Evolutionary conservation across 495 filamentous ascomycete species (phyloP).

Genomic region (Zalerion maritima): DNA sequence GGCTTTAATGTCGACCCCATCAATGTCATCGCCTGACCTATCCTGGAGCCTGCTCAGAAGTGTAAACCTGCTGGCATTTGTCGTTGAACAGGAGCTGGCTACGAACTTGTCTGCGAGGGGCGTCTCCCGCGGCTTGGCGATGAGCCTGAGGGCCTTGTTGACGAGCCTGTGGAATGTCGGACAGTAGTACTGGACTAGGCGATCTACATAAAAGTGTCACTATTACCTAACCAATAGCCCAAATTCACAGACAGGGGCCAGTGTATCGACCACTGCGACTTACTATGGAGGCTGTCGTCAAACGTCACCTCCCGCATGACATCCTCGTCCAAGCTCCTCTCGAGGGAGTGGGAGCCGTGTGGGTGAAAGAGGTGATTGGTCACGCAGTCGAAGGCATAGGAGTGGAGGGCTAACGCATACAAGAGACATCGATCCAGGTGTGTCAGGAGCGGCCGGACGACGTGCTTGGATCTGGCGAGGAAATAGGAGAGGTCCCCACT

Average conservation of each 20-base stretch:
- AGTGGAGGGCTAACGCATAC: conserved; percentile 38
- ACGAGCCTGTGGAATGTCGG: conserved; percentile 23
- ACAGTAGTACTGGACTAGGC: conserved; percentile 26
- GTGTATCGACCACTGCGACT: conserved; percentile 6
- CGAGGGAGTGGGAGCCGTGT: conserved; percentile 41
- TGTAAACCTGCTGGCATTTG: conserved; percentile 25
- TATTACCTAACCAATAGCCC: neutral
- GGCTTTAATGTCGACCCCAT: conserved; percentile 27
- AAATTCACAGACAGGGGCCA: neutral
- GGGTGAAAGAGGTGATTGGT: conserved; percentile 53
- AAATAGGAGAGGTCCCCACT: too few relatives aligned
- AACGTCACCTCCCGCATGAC: conserved; percentile 53
- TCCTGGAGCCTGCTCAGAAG: conserved; percentile 28
- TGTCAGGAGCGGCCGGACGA: too few relatives aligned
- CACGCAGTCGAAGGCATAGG: conserved; percentile 51
- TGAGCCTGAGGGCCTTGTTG: conserved; percentile 21
- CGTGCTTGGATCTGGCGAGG: too few relatives aligned
- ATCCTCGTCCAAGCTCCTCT: conserved; percentile 31
- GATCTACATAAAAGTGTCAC: conserved; percentile 14
- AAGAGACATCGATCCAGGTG: conserved; percentile 13
- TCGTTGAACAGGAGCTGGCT: conserved; percentile 18
- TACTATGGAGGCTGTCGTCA: conserved; percentile 48
- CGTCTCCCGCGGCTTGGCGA: conserved; percentile 29
- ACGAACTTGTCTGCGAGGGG: conserved; percentile 31
- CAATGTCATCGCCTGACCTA: conserved; percentile 13